Base-by-base conservation (phyloP, 306 rosid species). In the Glycine tomentella region DNA sequence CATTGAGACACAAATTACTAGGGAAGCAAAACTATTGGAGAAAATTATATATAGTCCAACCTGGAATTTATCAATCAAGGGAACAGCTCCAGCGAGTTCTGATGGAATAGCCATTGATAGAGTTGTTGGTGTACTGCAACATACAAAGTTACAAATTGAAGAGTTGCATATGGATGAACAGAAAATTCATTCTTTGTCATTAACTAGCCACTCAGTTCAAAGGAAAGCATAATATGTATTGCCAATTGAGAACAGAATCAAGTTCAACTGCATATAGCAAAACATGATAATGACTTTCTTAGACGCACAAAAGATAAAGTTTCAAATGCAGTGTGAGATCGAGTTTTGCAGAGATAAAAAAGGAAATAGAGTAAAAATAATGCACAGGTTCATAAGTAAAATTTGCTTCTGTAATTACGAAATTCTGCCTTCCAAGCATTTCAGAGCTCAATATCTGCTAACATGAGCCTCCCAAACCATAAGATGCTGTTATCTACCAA, bases 1-100 rank as follows among this genome's bases (percentile, higher is more conserved):
- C 53, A 58, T 8, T 64, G 79, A 63, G 63, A 57, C 45, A n/a
- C 52, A 70, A 53, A 36, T 16, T 58, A 53, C 57, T 36, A 48
- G 13, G 45, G 57, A 34, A 69, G 46, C 70, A 69, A 69, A 36
- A 45, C 3, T 51, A 20, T 62, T 74, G 50, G 48, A 38, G 59
- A 52, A 74, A 31, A 33, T 15, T 65, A 58, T 44, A 57, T 11
- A 7, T 49, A 71, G 16, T 65, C 67, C 48, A 77, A 90, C 98
- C 91, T 95, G 99, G 63, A 95, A 95, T 87, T 86, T 91, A 80
- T 89, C 91, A 15, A 95, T 86, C 90, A 95, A 83, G 74, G 97
- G 99, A 76, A 95, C 86, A 72, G 95, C 99, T 76, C 93, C 94
- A 8, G 94, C 94, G 3, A 95, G 93, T 81, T 95, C 98, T 15